Conservation (phyloP, 2,329 filamentous ascomycete species). For the Hawksworthiomyces lignivorus region DNA sequence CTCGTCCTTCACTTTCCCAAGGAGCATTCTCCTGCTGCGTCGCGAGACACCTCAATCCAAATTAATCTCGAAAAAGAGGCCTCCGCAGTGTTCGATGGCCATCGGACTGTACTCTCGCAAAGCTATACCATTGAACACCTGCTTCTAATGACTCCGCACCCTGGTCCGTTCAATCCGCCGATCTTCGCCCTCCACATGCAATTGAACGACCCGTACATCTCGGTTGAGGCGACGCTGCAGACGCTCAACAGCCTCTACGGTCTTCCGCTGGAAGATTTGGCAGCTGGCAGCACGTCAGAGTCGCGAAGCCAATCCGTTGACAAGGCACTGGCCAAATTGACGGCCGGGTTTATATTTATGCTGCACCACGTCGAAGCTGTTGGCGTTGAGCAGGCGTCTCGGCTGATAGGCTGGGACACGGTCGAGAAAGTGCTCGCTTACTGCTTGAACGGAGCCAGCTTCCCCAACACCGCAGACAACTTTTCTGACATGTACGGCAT, state of each 20-base stretch:
- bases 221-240: conserved; percentile 7
- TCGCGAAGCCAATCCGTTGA: conserved; percentile 7
- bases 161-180: conserved; percentile 9
- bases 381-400: conserved; percentile 9
- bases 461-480: conserved; percentile 19
- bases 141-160: conserved; percentile 9
- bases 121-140: conserved; percentile 14
- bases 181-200: conserved; percentile 7
- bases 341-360: conserved; percentile 15
- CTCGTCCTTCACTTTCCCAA: conserved; percentile 11
- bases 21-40: neutral
- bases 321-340: conserved; percentile 11
- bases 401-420: conserved; percentile 13
- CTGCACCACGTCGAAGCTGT: conserved; percentile 11
- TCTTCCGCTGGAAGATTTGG: conserved; percentile 5
- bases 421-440: conserved; percentile 15
- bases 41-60: neutral
- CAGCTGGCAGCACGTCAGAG: neutral
- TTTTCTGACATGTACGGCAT: conserved; percentile 12
- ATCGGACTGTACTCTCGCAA: conserved; percentile 15
- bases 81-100: conserved; percentile 12
- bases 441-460: conserved; percentile 21
- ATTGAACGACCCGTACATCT: conserved; percentile 13
- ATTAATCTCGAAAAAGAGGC: neutral
- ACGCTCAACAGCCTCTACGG: conserved; percentile 17